Percentiles rank a stretch among this genome's conserved stretches.
phyloP scores from a whole-genome alignment of 2,329 filamentous ascomycete genomes.

The Arthrinium puccinioides region DNA sequence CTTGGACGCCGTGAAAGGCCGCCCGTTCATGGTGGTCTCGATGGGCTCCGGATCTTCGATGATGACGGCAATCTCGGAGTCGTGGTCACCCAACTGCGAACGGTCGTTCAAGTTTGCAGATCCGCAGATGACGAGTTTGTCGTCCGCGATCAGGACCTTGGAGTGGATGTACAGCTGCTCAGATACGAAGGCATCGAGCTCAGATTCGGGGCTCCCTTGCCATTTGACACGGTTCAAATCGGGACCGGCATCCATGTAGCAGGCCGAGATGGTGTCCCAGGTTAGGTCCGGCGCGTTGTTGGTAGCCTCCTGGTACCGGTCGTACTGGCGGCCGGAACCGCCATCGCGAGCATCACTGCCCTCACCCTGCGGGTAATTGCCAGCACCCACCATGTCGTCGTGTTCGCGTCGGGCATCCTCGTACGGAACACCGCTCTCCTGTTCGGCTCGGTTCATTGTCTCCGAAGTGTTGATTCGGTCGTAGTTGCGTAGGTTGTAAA shows the following conservation, averaged over 20 bases:
- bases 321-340: slow-evolving; percentile 41
- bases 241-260: slow-evolving; percentile 74
- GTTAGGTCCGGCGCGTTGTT: slow-evolving; percentile 44
- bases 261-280: slow-evolving; percentile 70
- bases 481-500: slow-evolving; percentile 80
- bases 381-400: slow-evolving; percentile 48
- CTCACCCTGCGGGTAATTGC: slow-evolving; percentile 29
- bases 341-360: slow-evolving; percentile 24
- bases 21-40: slow-evolving; percentile 66
- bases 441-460: slow-evolving; percentile 53
- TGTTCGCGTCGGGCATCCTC: slow-evolving; percentile 57
- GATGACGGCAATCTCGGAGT: slow-evolving; percentile 84
- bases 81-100: slow-evolving; percentile 74
- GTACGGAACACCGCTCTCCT: slow-evolving; percentile 59
- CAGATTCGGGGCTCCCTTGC: slow-evolving; percentile 45
- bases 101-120: slow-evolving; percentile 91
- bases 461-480: slow-evolving; percentile 70
- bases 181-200: slow-evolving; percentile 54
- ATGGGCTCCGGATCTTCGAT: slow-evolving; percentile 71
- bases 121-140: slow-evolving; percentile 76
- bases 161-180: slow-evolving; percentile 70
- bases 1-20: slow-evolving; percentile 61
- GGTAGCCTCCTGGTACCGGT: slow-evolving; percentile 67
- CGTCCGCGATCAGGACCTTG: slow-evolving; percentile 85
- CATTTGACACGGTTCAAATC: slow-evolving; percentile 56